A percentile compares a stretch with the other conserved stretches of the same genome.
phyloP scores from a whole-genome alignment of 176 grass and related monocot species.

The Lolium perenne region DNA sequence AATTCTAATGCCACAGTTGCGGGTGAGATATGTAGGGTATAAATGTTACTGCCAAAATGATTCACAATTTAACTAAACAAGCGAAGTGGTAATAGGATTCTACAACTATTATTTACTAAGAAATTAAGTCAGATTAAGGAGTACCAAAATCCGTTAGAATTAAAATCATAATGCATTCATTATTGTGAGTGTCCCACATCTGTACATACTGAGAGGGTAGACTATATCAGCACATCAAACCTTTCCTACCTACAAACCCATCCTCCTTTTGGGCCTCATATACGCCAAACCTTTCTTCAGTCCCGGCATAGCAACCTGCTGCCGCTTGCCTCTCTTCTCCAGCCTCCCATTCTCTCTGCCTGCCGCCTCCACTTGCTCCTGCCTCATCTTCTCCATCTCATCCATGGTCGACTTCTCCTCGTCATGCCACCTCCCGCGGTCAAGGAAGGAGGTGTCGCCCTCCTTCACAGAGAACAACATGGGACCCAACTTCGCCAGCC shows the following conservation, averaged over 20 bases:
- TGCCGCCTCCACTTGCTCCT: conserved; percentile 65
- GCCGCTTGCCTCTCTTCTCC: conserved; percentile 76
- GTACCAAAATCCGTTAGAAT: background rate
- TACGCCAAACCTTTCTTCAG: conserved; percentile 72
- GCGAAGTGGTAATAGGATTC: background rate
- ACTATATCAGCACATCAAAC: background rate
- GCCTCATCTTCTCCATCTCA: conserved; percentile 85
- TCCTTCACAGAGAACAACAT: conserved; percentile 97
- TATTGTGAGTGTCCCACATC: background rate
- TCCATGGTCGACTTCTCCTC: conserved; percentile 89
- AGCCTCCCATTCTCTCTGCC: background rate
- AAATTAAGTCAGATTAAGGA: background rate
- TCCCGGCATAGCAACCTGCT: conserved; percentile 84
- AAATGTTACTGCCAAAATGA: background rate
- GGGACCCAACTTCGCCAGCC: conserved; percentile 84
- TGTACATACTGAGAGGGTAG: background rate
- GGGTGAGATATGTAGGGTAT: background rate
- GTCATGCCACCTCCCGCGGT: conserved; percentile 85
- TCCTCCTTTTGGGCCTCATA: conserved; percentile 59
- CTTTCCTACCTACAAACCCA: conserved; percentile 58
- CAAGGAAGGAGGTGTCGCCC: conserved; percentile 72
- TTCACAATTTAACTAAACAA: background rate
- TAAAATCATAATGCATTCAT: background rate
- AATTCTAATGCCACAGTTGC: no score
- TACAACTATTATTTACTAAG: background rate